Evolutionary conservation across 306 rosid genomes (phyloP).

Genomic region (Gleditsia sinensis): DNA sequence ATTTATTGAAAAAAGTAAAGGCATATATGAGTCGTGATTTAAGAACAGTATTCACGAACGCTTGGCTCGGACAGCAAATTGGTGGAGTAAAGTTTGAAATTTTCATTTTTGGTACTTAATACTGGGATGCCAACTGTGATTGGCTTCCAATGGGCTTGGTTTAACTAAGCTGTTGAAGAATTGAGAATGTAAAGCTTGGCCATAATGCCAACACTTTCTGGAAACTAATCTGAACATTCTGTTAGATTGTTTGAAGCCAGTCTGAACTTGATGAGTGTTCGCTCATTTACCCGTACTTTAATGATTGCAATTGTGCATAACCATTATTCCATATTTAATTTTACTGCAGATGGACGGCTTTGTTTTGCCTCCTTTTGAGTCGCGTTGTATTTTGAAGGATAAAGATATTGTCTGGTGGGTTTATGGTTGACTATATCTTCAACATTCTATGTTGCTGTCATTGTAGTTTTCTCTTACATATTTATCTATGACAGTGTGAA

Average conservation of each 20-base stretch:
- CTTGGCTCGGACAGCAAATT: neutral
- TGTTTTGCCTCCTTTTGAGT: slow-evolving; percentile 88
- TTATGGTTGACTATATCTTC: neutral
- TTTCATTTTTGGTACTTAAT: neutral
- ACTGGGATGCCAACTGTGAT: neutral
- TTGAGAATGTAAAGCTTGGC: neutral
- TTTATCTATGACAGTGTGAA: slow-evolving; percentile 54
- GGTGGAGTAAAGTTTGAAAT: neutral
- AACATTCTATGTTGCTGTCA: neutral
- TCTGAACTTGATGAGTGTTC: neutral
- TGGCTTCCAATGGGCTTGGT: neutral
- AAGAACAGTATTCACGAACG: neutral
- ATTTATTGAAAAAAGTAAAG: neutral
- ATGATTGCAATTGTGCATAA: neutral
- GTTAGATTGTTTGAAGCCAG: neutral
- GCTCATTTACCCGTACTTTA: neutral
- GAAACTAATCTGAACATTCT: neutral
- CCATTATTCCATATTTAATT: neutral
- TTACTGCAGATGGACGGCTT: slow-evolving; percentile 87
- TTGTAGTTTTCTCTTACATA: slow-evolving; percentile 1
- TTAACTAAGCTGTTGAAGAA: neutral
- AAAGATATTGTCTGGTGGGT: slow-evolving; percentile 77
- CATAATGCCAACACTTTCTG: neutral
- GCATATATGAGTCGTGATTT: neutral
- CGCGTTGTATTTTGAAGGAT: slow-evolving; percentile 80